These are phyloP conservation scores for Geranium incanum DNA, from an alignment of 441 rosid species.

Conservation along the genomic window DNA sequence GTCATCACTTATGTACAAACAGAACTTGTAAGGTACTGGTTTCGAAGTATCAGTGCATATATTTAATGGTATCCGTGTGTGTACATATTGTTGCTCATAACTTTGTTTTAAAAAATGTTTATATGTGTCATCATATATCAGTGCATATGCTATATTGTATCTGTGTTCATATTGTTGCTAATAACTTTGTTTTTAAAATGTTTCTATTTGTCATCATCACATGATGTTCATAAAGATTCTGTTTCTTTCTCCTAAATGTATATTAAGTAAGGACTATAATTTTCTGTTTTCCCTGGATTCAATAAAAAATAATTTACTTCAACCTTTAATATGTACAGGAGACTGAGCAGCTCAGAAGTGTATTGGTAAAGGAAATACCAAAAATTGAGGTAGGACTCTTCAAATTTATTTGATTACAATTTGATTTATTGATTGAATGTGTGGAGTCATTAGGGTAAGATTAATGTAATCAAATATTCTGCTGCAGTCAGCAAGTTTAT, in stretches of 20 bases:
- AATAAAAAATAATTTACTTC: constrained; percentile 9
- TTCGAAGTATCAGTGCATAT: neutral
- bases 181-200: neutral
- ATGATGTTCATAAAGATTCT: neutral
- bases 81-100: neutral
- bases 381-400: constrained; percentile 43
- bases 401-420: constrained; percentile 5
- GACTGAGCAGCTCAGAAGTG: constrained; percentile 37
- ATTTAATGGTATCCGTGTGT: neutral
- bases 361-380: constrained; percentile 41
- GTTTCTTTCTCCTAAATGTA: neutral
- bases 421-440: neutral
- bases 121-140: neutral
- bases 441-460: too few species aligned
- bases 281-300: constrained; percentile 5
- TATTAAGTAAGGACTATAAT: neutral
- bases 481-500: too few species aligned
- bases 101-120: neutral
- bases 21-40: neutral
- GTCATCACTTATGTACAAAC: neutral
- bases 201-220: neutral
- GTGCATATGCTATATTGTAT: neutral
- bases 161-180: neutral
- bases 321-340: constrained; percentile 33
- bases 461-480: too few species aligned